Conservation (phyloP, 164 flowering plant species). For the Liriodendron chinense region DNA sequence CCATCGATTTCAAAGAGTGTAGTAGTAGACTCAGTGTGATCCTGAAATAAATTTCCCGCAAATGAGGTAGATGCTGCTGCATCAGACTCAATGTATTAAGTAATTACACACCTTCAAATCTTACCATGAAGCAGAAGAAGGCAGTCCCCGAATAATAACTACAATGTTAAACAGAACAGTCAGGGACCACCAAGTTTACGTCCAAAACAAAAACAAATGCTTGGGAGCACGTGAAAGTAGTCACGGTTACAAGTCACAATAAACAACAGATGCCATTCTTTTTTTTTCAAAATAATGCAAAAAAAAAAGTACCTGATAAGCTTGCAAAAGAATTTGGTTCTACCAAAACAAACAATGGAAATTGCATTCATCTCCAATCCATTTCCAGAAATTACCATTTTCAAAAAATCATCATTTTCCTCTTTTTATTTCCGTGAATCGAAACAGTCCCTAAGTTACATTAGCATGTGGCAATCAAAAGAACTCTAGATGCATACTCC, state of each 20-base stretch:
- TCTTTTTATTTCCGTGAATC: no score
- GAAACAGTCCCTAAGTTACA: no score
- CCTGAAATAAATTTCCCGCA: slow-evolving; percentile 45
- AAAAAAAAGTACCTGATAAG: no score
- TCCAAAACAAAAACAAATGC: not conserved
- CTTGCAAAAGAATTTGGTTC: no score
- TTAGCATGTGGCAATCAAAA: no score
- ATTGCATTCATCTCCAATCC: no score
- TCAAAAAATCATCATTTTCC: no score
- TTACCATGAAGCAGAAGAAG: slow-evolving; percentile 99
- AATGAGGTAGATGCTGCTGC: not conserved
- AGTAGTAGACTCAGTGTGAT: no score
- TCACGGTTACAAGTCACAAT: not conserved
- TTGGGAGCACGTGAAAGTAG: not conserved
- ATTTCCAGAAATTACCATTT: no score
- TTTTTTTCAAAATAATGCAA: not conserved
- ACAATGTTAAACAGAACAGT: slow-evolving; percentile 5
- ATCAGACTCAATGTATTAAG: not conserved
- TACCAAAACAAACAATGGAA: no score
- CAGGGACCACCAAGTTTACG: slow-evolving; percentile 5
- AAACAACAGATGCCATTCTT: not conserved
- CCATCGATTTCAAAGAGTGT: no score
- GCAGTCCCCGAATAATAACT: slow-evolving; percentile 94
- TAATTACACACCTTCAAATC: slow-evolving; percentile 74
- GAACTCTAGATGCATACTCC: no score